phyloP scores from a whole-genome alignment of 169 alveolate species.

The Plasmodium inui region DNA sequence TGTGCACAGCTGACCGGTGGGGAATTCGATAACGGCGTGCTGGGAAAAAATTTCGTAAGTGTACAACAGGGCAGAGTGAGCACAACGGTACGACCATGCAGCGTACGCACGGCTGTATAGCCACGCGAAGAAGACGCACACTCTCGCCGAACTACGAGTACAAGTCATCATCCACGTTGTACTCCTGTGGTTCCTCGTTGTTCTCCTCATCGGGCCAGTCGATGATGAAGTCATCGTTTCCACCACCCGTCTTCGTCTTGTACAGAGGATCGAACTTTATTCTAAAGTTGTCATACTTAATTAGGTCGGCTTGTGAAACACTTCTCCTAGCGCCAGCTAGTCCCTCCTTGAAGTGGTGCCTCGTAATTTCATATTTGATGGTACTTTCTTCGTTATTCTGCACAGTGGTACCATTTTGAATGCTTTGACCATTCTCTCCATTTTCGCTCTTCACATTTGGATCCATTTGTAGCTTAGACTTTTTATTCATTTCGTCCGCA shows the following conservation, averaged over 20 bases:
- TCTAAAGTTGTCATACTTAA: conserved; percentile 96
- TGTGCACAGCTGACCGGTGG: not conserved
- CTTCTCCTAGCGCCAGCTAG: conserved; percentile 98
- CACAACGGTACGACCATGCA: not conserved
- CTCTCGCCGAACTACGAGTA: conserved; percentile 24
- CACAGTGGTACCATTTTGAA: conserved; percentile 24
- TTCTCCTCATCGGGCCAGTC: conserved; percentile 94
- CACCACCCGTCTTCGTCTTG: conserved; percentile 93
- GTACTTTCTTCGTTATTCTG: conserved; percentile 85
- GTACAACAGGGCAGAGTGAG: not conserved
- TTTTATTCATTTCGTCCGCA: conserved; percentile 85
- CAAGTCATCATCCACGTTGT: conserved; percentile 71
- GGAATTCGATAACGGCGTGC: not conserved
- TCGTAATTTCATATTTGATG: conserved; percentile 95
- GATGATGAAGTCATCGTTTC: conserved; percentile 88
- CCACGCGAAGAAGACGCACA: not conserved
- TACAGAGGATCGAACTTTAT: conserved; percentile 98
- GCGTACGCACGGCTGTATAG: not conserved
- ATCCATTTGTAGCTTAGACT: conserved; percentile 76
- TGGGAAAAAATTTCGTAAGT: not conserved
- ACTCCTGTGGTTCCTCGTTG: conserved; percentile 71
- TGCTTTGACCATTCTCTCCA: conserved; percentile 49
- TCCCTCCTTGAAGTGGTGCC: conserved; percentile 99
- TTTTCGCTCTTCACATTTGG: conserved; percentile 76
- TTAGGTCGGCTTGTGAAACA: conserved; percentile 94